phyloP scores from a whole-genome alignment of 2,329 filamentous ascomycete species.

The Calycina marina region DNA sequence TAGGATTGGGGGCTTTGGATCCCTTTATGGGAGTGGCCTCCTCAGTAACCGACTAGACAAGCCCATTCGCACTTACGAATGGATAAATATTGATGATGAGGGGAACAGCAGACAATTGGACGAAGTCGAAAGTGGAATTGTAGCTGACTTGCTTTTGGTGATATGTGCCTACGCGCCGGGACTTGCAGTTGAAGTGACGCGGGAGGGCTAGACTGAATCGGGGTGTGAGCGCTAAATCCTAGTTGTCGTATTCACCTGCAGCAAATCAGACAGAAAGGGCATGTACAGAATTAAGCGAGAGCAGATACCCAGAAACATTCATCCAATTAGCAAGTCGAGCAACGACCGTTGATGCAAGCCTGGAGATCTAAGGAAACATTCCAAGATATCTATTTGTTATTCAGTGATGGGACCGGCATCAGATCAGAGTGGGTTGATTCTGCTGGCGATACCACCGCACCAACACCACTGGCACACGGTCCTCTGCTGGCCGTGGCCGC shows the following conservation, averaged over 20 bases:
- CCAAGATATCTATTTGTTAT: no score
- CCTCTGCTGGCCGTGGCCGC: no score
- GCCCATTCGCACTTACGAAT: neutral
- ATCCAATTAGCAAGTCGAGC: neutral
- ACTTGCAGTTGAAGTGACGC: neutral
- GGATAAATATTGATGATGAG: constrained; percentile 5
- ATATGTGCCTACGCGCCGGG: constrained; percentile 1
- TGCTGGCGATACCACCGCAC: no score
- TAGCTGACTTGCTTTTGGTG: constrained; percentile 3
- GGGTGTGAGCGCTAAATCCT: constrained; percentile 10
- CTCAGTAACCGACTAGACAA: constrained; percentile 5
- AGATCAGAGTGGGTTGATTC: no score
- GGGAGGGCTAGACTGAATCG: constrained; percentile 7
- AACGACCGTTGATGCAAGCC: neutral
- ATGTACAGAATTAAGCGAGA: no score
- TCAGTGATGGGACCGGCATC: no score
- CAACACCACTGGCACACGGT: no score
- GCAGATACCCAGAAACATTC: constrained; percentile 2
- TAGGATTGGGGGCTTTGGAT: constrained; percentile 11
- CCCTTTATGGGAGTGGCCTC: constrained; percentile 19
- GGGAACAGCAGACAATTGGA: constrained; percentile 2
- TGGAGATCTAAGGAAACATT: neutral
- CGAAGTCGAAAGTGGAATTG: constrained; percentile 2
- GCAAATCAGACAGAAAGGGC: no score
- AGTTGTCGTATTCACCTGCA: no score